Conservation (phyloP, 345 rosid species). For the Salix udensis region DNA sequence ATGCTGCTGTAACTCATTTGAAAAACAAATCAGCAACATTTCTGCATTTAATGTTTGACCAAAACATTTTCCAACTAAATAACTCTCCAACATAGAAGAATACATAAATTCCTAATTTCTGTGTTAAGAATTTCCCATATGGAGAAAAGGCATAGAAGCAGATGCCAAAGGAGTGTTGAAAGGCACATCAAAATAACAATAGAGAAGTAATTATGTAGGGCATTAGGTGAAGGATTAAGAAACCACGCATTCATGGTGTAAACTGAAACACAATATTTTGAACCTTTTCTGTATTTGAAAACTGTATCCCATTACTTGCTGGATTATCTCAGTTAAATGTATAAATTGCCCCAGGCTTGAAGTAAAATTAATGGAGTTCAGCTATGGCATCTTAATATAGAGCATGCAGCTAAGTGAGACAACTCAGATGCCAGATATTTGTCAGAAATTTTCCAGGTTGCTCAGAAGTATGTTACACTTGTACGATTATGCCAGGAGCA, state of each 20-base stretch:
- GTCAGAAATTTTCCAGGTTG: neutral
- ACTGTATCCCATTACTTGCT: neutral
- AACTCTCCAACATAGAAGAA: neutral
- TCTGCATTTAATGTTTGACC: neutral
- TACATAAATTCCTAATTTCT: neutral
- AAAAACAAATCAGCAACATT: conserved; percentile 1
- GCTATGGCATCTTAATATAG: neutral
- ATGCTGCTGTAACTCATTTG: neutral
- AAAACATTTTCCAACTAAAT: neutral
- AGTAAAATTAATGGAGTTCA: neutral
- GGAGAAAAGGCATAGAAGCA: neutral
- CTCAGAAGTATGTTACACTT: neutral
- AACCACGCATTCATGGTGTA: neutral
- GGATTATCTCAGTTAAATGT: neutral
- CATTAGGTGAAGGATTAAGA: neutral
- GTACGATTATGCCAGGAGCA: neutral
- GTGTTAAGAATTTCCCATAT: neutral
- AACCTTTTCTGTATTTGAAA: neutral
- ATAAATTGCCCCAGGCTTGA: neutral
- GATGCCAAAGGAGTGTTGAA: neutral
- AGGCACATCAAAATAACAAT: neutral
- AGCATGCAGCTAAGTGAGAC: neutral
- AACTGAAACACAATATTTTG: neutral
- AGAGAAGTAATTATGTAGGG: neutral
- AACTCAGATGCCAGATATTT: neutral